A percentile compares a stretch with the other conserved stretches of the same genome.
Conservation (phyloP, 2,329 filamentous ascomycete species). For the Trichoderma afroharzianum region DNA sequence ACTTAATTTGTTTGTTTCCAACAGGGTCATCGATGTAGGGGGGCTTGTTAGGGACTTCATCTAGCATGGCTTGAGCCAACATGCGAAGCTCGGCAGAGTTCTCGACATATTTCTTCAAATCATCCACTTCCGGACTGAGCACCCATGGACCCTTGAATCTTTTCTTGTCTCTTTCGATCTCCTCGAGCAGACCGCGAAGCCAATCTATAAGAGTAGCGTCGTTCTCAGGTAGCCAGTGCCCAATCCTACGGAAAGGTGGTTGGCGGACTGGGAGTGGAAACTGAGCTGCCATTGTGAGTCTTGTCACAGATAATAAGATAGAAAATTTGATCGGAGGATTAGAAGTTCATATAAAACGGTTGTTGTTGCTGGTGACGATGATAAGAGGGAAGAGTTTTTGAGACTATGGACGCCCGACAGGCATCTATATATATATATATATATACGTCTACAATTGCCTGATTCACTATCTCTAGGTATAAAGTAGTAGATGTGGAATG, state of each 20-base stretch:
- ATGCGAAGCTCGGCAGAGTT: constrained; percentile 23
- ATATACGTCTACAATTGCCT: background rate
- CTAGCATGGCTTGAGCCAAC: constrained; percentile 23
- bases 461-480: background rate
- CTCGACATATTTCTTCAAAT: constrained; percentile 17
- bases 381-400: background rate
- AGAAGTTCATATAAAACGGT: background rate
- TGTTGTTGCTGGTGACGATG: background rate
- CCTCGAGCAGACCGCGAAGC: constrained; percentile 4
- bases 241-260: background rate
- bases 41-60: constrained; percentile 24
- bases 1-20: constrained; percentile 19
- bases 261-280: background rate
- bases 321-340: background rate
- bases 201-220: background rate
- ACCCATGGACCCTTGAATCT: background rate
- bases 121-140: background rate
- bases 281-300: background rate
- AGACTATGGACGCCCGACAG: background rate
- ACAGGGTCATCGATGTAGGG: constrained; percentile 21
- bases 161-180: background rate
- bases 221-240: constrained; percentile 15
- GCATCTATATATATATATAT: background rate
- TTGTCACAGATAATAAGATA: background rate
- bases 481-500: background rate